Conservation (phyloP, 805 yeast genomes). For the Yarrowia yakushimensis region DNA sequence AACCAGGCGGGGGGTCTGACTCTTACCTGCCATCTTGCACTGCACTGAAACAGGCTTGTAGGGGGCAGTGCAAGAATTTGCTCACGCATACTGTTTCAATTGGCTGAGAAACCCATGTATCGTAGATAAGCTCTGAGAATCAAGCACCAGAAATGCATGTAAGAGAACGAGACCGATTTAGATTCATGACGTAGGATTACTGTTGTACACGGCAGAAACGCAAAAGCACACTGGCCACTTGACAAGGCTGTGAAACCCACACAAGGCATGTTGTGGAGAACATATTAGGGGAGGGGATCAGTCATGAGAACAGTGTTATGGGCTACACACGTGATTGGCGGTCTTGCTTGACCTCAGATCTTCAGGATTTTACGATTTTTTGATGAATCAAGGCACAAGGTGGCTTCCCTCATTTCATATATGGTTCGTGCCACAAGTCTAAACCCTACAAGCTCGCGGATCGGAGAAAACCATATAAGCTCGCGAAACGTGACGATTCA, state of each 20-base stretch:
- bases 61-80: neutral
- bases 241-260: neutral
- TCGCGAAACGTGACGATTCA: neutral
- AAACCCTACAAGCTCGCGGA: neutral
- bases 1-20: too few relatives aligned
- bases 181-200: neutral
- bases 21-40: neutral
- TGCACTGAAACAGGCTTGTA: neutral
- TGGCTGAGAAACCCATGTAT: neutral
- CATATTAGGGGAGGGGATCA: too few relatives aligned
- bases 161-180: neutral
- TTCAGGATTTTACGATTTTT: neutral
- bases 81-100: neutral
- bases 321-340: too few relatives aligned
- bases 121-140: neutral
- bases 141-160: neutral
- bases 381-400: neutral
- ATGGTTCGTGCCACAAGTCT: neutral
- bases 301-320: too few relatives aligned
- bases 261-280: neutral
- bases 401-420: neutral
- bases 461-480: neutral
- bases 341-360: neutral
- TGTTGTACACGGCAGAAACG: neutral
- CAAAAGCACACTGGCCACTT: too few relatives aligned